Percentiles rank a stretch among this genome's conserved stretches.
These are phyloP conservation scores for Rhodamnia argentea DNA, from an alignment of 345 rosid genomes.

Conservation along the genomic window DNA sequence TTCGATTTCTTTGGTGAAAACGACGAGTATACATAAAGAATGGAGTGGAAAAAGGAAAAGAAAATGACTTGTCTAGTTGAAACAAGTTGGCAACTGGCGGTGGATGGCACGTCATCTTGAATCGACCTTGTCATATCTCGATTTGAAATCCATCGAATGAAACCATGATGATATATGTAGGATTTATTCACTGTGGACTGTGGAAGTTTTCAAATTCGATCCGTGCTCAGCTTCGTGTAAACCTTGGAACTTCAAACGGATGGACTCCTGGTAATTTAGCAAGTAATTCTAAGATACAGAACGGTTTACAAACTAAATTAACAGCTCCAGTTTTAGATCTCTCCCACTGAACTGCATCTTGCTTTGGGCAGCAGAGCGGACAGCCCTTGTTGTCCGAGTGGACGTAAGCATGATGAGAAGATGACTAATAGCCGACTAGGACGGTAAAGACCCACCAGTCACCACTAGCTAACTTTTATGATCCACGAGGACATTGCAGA, in stretches of 20 bases:
- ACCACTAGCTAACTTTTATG: neutral
- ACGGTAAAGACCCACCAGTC: neutral
- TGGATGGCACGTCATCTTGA: neutral
- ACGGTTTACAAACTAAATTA: neutral
- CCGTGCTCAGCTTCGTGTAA: neutral
- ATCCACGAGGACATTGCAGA: neutral
- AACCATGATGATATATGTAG: neutral
- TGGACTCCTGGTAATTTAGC: neutral
- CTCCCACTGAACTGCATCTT: neutral
- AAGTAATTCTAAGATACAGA: neutral
- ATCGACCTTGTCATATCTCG: neutral
- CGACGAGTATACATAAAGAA: neutral
- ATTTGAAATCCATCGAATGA: neutral
- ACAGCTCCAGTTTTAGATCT: neutral
- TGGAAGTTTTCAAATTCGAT: neutral
- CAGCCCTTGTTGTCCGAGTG: neutral
- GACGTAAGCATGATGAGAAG: neutral
- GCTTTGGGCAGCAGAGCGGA: neutral
- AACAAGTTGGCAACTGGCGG: neutral
- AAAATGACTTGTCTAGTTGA: neutral
- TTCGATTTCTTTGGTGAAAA: neutral
- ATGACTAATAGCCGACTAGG: neutral
- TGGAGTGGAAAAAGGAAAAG: neutral
- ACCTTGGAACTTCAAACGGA: neutral
- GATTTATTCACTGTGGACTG: neutral